Percentiles rank a stretch among this genome's conserved stretches.
Conservation (phyloP, 140 eudicot species). For the Erigeron philadelphicus region DNA sequence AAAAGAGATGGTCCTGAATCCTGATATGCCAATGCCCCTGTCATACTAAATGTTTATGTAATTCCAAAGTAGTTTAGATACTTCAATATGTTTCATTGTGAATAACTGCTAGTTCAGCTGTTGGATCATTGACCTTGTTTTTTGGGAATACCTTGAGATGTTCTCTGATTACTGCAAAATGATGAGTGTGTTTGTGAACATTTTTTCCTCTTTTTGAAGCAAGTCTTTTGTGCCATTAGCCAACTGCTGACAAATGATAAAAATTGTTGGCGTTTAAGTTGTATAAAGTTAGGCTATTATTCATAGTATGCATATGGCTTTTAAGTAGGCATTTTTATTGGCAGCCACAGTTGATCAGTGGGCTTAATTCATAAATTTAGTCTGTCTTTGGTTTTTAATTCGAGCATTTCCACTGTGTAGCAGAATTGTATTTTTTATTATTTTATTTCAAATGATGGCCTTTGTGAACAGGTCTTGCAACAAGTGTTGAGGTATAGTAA, state of each 20-base stretch:
- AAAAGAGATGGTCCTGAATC: constrained; percentile 9
- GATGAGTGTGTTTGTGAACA: constrained; percentile 4
- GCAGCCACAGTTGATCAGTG: constrained; percentile 22
- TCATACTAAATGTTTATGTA: constrained; percentile 4
- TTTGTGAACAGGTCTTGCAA: constrained; percentile 24
- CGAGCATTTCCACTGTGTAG: neutral
- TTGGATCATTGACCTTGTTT: neutral
- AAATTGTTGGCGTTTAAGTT: neutral
- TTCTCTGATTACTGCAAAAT: constrained; percentile 5
- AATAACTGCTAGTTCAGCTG: constrained; percentile 16
- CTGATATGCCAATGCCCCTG: neutral
- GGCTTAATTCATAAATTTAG: constrained; percentile 7
- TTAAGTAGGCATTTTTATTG: constrained; percentile 14
- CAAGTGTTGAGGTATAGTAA: constrained; percentile 11
- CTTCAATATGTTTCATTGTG: constrained; percentile 11
- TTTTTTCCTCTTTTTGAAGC: constrained; percentile 1
- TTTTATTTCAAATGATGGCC: constrained; percentile 16
- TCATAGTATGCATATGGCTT: constrained; percentile 8
- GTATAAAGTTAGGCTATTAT: neutral
- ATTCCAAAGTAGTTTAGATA: constrained; percentile 15
- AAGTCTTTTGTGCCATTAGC: constrained; percentile 5
- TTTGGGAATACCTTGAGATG: constrained; percentile 9
- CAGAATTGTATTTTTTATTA: too few species aligned
- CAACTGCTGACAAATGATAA: constrained; percentile 4
- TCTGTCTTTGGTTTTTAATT: constrained; percentile 11